phyloP scores from a whole-genome alignment of 2,329 filamentous ascomycete species.

The Pseudopyricularia javanii region DNA sequence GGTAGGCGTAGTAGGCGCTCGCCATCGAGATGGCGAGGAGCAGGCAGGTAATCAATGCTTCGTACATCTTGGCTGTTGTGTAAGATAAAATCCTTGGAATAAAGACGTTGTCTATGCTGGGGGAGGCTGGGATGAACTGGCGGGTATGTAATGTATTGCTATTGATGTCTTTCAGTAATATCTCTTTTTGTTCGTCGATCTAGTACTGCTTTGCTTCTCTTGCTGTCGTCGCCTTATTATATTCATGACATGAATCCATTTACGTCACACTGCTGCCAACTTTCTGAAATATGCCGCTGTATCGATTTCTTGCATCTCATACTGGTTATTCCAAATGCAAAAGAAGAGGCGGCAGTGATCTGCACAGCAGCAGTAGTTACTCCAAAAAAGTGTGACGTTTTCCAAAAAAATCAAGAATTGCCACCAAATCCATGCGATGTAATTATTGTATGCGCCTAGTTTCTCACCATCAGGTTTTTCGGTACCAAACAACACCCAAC shows the following conservation, averaged over 20 bases:
- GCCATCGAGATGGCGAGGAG: constrained; percentile 14
- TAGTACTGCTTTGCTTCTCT: too few species aligned
- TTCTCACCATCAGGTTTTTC: background rate
- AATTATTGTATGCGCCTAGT: too few species aligned
- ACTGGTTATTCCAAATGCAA: background rate
- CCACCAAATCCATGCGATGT: too few species aligned
- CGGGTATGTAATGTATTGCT: too few species aligned
- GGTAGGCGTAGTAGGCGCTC: constrained; percentile 20
- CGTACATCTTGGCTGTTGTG: background rate
- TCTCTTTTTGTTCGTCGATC: too few species aligned
- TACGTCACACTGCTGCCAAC: background rate
- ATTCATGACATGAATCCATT: background rate
- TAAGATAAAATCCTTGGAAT: too few species aligned
- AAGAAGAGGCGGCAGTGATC: background rate
- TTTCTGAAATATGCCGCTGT: background rate
- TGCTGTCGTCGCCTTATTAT: background rate
- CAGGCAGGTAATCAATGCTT: constrained; percentile 13
- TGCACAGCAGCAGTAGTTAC: background rate
- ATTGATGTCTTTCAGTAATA: too few species aligned
- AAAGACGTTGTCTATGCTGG: too few species aligned
- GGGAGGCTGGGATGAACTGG: too few species aligned
- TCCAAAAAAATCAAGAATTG: background rate
- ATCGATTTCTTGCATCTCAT: background rate
- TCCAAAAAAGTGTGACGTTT: too few species aligned
- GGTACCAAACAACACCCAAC: background rate